Base-by-base conservation (phyloP, 495 filamentous ascomycete genomes). In the Penicillium mononematosum region DNA sequence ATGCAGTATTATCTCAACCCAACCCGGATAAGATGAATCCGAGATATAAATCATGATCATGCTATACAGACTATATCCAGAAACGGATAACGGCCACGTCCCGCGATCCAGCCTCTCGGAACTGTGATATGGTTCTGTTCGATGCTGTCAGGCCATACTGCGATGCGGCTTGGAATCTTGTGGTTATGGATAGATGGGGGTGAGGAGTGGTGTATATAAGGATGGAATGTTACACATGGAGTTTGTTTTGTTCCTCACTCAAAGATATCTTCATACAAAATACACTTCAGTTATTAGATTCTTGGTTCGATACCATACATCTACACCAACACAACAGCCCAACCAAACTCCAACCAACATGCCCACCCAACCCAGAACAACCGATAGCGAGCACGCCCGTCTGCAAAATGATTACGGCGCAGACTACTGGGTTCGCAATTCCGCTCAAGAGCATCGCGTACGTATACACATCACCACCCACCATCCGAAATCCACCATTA, bases 341-440 rank as follows among this genome's bases (percentile, higher is more conserved):
- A 39, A 39, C 6, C 16, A 3, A 43, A 39, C 6, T 6, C 5
- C 34, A 20, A 32, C 34, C 46, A 50, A 47, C 31, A 65, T 61
- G 57, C 19, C 50, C 11, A 44, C 47, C 16, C 3, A 50, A 24
- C 17, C 53, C 14, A 58, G 56, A 29, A 7, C 50, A 16, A 41
- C n/a, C 5, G 38, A 27, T 3, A 44, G 58, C 58, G 48, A 59
- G 31, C 27, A 45, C 9, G 59, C 68, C 47, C 72, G 68, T 50
- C 64, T 68, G 5, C 71, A 74, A 36, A 77, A 77, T 45, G 73
- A 77, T 48, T 77, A 64, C 55, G 74, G 74, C 31, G 66, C 73
- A 3, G 73, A 77, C 20, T 65, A 72, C 45, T 77, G 74, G 74
- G 60, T 75, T 34, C 66, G 68, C 38, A 58, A 65, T 12, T 43